Conservation (phyloP, 2,329 filamentous ascomycete genomes). For the Grosmannia huntii region DNA sequence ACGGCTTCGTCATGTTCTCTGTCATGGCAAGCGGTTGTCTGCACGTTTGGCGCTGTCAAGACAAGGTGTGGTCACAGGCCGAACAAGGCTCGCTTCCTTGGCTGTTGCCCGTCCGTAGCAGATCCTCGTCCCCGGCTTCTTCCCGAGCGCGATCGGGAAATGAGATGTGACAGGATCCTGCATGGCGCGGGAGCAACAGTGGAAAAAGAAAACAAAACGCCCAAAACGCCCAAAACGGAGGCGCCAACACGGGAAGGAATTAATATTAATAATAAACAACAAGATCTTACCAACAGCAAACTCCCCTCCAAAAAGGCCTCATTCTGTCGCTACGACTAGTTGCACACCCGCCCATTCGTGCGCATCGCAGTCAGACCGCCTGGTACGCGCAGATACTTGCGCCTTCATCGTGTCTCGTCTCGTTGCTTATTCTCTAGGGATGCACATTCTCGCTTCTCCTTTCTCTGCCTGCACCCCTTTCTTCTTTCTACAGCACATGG, state of each 20-base stretch:
- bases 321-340: neutral
- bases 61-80: too few relatives aligned
- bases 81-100: neutral
- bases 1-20: too few relatives aligned
- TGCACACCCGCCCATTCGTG: neutral
- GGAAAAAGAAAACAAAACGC: neutral
- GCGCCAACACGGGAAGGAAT: neutral
- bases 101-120: neutral
- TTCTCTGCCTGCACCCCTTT: neutral
- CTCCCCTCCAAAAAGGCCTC: neutral
- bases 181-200: neutral
- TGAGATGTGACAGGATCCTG: conserved; percentile 1
- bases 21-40: too few relatives aligned
- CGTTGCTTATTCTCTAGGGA: neutral
- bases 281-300: neutral
- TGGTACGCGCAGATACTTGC: neutral
- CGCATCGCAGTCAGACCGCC: too few relatives aligned
- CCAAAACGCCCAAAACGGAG: neutral
- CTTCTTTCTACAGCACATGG: neutral
- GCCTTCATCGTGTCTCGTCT: neutral
- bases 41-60: too few relatives aligned
- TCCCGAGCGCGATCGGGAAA: neutral
- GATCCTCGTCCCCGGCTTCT: neutral
- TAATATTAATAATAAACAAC: neutral
- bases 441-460: neutral